Percentiles rank a stretch among this genome's conserved stretches.
These are phyloP conservation scores for Penicillium verrucosum DNA, from an alignment of 2,329 filamentous ascomycete species.

Conservation along the genomic window DNA sequence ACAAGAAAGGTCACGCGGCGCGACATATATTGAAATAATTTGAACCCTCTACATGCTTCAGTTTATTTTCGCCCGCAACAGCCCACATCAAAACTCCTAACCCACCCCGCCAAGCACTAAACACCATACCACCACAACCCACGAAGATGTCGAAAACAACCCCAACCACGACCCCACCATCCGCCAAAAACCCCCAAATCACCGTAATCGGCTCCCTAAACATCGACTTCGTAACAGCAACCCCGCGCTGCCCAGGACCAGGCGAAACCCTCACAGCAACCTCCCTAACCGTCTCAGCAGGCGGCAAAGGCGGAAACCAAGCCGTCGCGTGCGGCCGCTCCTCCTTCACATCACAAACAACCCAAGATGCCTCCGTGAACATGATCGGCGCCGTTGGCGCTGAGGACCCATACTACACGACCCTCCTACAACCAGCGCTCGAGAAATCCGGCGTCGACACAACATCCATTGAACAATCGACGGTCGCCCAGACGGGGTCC, in stretches of 20 bases:
- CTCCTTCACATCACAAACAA: conserved; percentile 11
- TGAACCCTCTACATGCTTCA: not conserved
- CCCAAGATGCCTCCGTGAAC: conserved; percentile 51
- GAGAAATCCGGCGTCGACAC: conserved; percentile 58
- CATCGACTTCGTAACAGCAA: conserved; percentile 80
- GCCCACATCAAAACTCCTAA: not conserved
- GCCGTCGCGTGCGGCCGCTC: conserved; percentile 22
- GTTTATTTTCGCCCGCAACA: not conserved
- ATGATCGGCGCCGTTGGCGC: conserved; percentile 68
- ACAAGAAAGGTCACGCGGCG: not conserved
- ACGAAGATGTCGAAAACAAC: conserved; percentile 12
- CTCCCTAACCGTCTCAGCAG: conserved; percentile 63
- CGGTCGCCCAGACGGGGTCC: conserved; percentile 34
- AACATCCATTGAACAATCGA: conserved; percentile 52
- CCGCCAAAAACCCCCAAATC: conserved; percentile 46
- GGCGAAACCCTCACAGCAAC: conserved; percentile 79
- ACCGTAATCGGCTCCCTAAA: conserved; percentile 84
- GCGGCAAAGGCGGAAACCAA: conserved; percentile 25
- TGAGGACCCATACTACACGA: conserved; percentile 57
- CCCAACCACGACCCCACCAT: not conserved
- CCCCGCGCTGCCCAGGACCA: conserved; percentile 69
- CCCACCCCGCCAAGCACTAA: not conserved
- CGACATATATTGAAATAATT: not conserved
- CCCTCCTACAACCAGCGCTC: conserved; percentile 54
- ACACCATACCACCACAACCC: not conserved